Percentiles rank a stretch among this genome's conserved stretches.
Evolutionary conservation across 2,329 filamentous ascomycete species (phyloP).

Genomic region (Iodosphaeria phyllophila): DNA sequence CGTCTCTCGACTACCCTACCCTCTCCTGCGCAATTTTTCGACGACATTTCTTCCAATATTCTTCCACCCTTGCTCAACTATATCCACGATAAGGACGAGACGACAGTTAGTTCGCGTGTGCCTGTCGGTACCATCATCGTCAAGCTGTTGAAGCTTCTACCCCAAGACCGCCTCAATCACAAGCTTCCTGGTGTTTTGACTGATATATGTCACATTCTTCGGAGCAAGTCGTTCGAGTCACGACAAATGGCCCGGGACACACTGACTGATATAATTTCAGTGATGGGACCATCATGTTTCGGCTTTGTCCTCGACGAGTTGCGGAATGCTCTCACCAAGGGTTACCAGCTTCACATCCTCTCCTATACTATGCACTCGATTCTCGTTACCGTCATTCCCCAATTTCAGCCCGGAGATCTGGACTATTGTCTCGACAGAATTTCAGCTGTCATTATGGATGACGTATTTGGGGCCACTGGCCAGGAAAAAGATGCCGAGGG

Average conservation of each 20-base stretch:
- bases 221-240: slow-evolving; percentile 74
- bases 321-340: slow-evolving; percentile 60
- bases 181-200: slow-evolving; percentile 70
- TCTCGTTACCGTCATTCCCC: slow-evolving; percentile 54
- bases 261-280: slow-evolving; percentile 60
- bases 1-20: slow-evolving; percentile 49
- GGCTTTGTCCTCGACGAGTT: slow-evolving; percentile 90
- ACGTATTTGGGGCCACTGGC: slow-evolving; percentile 81
- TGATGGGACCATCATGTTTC: slow-evolving; percentile 69
- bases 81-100: slow-evolving; percentile 85
- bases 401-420: slow-evolving; percentile 63
- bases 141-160: slow-evolving; percentile 69
- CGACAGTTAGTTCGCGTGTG: slow-evolving; percentile 80
- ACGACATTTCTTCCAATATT: slow-evolving; percentile 57
- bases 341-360: slow-evolving; percentile 86
- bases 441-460: slow-evolving; percentile 81
- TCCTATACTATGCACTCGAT: slow-evolving; percentile 92
- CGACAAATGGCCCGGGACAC: slow-evolving; percentile 84
- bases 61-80: slow-evolving; percentile 67
- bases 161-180: slow-evolving; percentile 50
- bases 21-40: slow-evolving; percentile 42
- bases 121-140: slow-evolving; percentile 78
- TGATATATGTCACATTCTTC: slow-evolving; percentile 82
- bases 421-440: slow-evolving; percentile 73
- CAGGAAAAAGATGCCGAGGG: slow-evolving; percentile 96